These are phyloP conservation scores for Allium sativum DNA, from an alignment of 106 monocot genomes.

Conservation along the genomic window DNA sequence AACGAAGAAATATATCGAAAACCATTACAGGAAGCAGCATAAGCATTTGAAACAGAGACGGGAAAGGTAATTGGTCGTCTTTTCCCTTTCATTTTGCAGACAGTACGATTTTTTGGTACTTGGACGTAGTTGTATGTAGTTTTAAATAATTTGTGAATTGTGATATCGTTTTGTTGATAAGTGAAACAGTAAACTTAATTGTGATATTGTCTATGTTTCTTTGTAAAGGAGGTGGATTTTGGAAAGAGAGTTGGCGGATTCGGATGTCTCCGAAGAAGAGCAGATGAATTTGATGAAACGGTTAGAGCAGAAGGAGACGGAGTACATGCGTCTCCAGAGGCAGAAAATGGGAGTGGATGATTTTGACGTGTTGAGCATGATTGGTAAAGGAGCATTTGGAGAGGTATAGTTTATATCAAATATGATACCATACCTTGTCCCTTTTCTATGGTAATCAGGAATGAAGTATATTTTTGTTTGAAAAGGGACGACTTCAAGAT, in stretches of 20 bases:
- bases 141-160: no score
- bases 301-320: constrained; percentile 83
- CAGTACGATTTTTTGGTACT: neutral
- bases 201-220: no score
- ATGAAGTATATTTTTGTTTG: no score
- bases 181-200: no score
- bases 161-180: no score
- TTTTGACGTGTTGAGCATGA: constrained; percentile 81
- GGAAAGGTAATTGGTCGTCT: constrained; percentile 15
- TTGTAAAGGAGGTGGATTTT: constrained; percentile 36
- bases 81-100: neutral
- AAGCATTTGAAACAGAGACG: constrained; percentile 23
- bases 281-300: constrained; percentile 55
- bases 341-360: constrained; percentile 93
- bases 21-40: constrained; percentile 32
- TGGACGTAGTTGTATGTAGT: no score
- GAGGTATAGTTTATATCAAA: constrained; percentile 43
- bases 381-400: constrained; percentile 90
- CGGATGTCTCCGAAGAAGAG: constrained; percentile 80
- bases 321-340: constrained; percentile 88
- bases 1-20: constrained; percentile 40
- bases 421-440: neutral
- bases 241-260: constrained; percentile 72
- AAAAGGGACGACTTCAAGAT: no score
- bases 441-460: neutral